Base-by-base conservation (phyloP, 768 basidiomycete genomes). In the Leccinum sublutescens region DNA sequence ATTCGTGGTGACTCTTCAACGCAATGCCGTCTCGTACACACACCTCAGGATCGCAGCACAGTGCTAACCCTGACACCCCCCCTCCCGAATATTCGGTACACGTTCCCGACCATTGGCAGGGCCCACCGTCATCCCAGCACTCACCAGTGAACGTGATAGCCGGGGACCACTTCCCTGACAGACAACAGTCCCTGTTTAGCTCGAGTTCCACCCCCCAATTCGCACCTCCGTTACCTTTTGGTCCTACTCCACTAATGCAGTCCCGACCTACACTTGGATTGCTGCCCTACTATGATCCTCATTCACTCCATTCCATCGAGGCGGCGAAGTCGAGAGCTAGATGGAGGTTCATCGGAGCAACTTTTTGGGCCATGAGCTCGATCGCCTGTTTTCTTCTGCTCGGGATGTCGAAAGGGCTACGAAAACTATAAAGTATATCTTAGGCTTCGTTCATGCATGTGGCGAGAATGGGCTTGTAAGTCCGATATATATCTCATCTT, bases 231-330 rank as follows among this genome's bases (percentile, higher is more conserved):
- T 57, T 62, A 17, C 36, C 49, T 34, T 71, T 71, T 52, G 79
- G 79, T 14, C 79, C 80, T 1, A 80, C 79, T 25, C 78, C 79
- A 27, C 70, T 80, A 17, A 56, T 67, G 36, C 71, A 76, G 55
- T 71, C 72, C 45, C 68, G 75, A 57, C 64, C 73, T 54, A 65
- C 71, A n/a, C 64, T 78, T 49, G 71, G 69, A 25, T 49, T 75
- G 12, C 49, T 75, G 50, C 74, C 74, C 38, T 82, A 67, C 75
- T 77, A 81, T 64, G 81, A 82, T 63, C 79, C 75, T 9, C 73
- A 66, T 38, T 78, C 78, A 25, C 66, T 71, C 21, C 68, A 79
- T 58, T 73, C 79, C 47, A 52, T 77, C 2, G 68, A 69, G 51
- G 71, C 70, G 54, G 80, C 80, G 29, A 64, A 61, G 9, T 57